Percentiles rank a stretch among this genome's conserved stretches.
phyloP scores from a whole-genome alignment of 73 alveolate genomes.

The Blepharisma stoltei region DNA sequence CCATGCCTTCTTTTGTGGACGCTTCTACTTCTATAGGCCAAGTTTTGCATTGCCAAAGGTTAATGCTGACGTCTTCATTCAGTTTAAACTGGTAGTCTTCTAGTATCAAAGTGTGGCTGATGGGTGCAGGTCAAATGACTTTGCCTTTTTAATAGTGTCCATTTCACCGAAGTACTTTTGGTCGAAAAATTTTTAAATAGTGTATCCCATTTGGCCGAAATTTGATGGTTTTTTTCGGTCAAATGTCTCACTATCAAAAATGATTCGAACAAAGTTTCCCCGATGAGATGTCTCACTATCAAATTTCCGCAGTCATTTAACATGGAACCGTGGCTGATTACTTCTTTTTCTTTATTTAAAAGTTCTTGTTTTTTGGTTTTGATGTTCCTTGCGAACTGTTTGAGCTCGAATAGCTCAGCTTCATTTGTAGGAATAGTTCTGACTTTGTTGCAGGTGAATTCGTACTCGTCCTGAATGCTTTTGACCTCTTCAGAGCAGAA shows the following conservation, averaged over 20 bases:
- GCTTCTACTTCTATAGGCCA: constrained; percentile 60
- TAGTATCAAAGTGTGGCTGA: constrained; percentile 44
- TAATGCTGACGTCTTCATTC: constrained; percentile 47
- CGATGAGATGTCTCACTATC: no score
- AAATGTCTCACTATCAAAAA: no score
- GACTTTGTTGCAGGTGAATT: constrained; percentile 46
- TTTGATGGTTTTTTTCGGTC: no score
- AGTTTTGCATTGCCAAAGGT: constrained; percentile 46
- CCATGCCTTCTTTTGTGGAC: constrained; percentile 66
- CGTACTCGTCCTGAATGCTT: constrained; percentile 42
- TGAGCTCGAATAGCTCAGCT: constrained; percentile 53
- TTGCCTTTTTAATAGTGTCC: no score
- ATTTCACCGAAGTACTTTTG: no score
- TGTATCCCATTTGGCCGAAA: no score
- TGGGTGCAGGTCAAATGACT: no score
- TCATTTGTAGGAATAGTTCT: constrained; percentile 57
- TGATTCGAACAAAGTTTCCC: no score
- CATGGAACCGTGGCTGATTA: no score
- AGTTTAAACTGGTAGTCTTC: constrained; percentile 56
- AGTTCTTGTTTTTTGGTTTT: constrained; percentile 54
- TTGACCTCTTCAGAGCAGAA: constrained; percentile 52
- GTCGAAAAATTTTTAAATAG: no score
- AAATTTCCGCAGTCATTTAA: no score
- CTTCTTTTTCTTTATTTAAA: not conserved
- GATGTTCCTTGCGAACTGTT: constrained; percentile 55